Percentiles rank a stretch among this genome's conserved stretches.
phyloP scores from a whole-genome alignment of 352 stramenopile genomes.

The Globisporangium heterothallicum region DNA sequence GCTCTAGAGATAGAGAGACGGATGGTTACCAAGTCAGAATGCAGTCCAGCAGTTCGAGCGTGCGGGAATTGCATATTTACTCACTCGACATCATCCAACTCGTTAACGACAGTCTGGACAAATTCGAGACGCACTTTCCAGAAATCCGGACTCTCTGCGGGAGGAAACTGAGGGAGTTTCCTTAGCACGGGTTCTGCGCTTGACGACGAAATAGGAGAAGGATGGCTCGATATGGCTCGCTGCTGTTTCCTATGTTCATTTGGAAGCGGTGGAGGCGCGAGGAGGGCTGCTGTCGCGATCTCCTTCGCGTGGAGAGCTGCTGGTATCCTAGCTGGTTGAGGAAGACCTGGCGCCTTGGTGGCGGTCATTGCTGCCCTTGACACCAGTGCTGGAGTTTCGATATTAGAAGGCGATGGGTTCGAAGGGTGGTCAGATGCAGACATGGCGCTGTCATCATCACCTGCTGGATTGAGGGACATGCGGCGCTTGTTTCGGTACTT shows the following conservation, averaged over 20 bases:
- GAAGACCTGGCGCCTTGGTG: constrained; percentile 5
- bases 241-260: neutral
- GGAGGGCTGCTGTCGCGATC: neutral
- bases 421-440: constrained; percentile 5
- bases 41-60: neutral
- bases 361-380: neutral
- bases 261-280: neutral
- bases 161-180: neutral
- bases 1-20: neutral
- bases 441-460: neutral
- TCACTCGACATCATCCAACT: constrained; percentile 7
- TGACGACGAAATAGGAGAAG: neutral
- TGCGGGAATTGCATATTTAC: neutral
- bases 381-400: constrained; percentile 2
- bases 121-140: constrained; percentile 13
- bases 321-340: constrained; percentile 1
- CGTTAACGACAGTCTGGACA: neutral
- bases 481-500: constrained; percentile 8
- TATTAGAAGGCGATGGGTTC: constrained; percentile 2
- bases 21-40: neutral
- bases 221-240: neutral
- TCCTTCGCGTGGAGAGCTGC: neutral
- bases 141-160: constrained; percentile 8
- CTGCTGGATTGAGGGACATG: constrained; percentile 10
- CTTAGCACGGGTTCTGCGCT: neutral